These are phyloP conservation scores for Lomentospora prolificans DNA, from an alignment of 2,329 filamentous ascomycete species.

Conservation along the genomic window DNA sequence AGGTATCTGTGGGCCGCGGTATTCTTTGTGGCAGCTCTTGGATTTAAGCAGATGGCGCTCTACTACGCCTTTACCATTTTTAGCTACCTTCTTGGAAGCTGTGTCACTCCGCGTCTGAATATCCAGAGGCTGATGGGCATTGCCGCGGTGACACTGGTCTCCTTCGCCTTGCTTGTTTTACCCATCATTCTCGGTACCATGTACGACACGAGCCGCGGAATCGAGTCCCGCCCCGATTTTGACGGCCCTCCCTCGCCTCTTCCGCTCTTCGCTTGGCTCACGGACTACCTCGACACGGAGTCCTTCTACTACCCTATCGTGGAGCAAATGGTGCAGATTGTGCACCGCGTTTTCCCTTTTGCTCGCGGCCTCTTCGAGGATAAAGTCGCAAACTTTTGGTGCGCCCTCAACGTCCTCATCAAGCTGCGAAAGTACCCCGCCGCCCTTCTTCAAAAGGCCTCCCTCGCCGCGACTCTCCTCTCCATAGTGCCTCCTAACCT, in stretches of 20 bases:
- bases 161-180: conserved; percentile 66
- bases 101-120: conserved; percentile 65
- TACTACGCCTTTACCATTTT: conserved; percentile 95
- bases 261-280: conserved; percentile 49
- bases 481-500: conserved; percentile 72
- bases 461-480: conserved; percentile 62
- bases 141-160: conserved; percentile 57
- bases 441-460: conserved; percentile 62
- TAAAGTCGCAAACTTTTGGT: conserved; percentile 99
- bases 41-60: conserved; percentile 98
- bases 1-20: conserved; percentile 80
- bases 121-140: conserved; percentile 63
- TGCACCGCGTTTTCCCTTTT: conserved; percentile 94
- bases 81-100: conserved; percentile 79
- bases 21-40: conserved; percentile 88
- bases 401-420: conserved; percentile 76
- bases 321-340: conserved; percentile 70
- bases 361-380: conserved; percentile 94
- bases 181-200: conserved; percentile 66
- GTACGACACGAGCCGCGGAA: conserved; percentile 57
- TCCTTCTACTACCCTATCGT: conserved; percentile 65
- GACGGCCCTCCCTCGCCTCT: conserved; percentile 51
- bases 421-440: conserved; percentile 72
- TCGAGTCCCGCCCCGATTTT: conserved; percentile 45
- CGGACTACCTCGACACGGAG: conserved; percentile 48